Evolutionary conservation across 1,284 basidiomycete genomes (phyloP), one percentile per base, ranked within the genome.

Genomic region (Serendipita sp.): DNA sequence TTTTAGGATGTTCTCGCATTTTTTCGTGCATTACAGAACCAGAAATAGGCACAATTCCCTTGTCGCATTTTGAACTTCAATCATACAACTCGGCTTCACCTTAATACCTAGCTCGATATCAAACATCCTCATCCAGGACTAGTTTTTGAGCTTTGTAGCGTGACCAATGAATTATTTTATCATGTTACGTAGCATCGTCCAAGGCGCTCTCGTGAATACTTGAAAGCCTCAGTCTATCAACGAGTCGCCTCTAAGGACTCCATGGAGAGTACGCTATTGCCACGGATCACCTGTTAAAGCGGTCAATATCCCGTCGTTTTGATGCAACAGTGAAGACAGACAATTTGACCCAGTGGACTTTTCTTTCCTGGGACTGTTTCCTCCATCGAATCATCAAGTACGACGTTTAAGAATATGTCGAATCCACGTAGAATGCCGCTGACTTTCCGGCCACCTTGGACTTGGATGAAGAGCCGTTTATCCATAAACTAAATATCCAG

Each of bases 321-420:
- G n/a, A 6, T 63, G 62, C 63, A 63, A 38, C 26, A 60, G 32
- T 41, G 15, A 60, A 32, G 8, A 81, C 91, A 71, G 73, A 96
- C 93, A 62, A 94, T 87, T 66, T 90, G 92, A 35, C 93, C 93
- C 68, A 93, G 88, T 17, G 87, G 85, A 69, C 87, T 86, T 73
- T 91, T 93, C 77, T 93, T 87, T n/a, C 86, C 91, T 41, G 85
- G 87, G 8, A 84, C 87, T 0, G 87, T 84, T 77, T 98, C 94
- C 76, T 99, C 96, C 69, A 87, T 75, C 13, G 92, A 91, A 70
- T 98, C 91, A 73, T 99, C 95, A 71, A 99, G 84, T 65, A 99
- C 95, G 47, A 99, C 82, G 74, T 99, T 99, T 73, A 99, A 78
- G 79, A 99, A 99, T 69, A 99, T 88, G 79, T 99, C 96, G 75